Evolutionary conservation across 169 alveolate species (phyloP).

Genomic region (Ichthyophthirius multifiliis): DNA sequence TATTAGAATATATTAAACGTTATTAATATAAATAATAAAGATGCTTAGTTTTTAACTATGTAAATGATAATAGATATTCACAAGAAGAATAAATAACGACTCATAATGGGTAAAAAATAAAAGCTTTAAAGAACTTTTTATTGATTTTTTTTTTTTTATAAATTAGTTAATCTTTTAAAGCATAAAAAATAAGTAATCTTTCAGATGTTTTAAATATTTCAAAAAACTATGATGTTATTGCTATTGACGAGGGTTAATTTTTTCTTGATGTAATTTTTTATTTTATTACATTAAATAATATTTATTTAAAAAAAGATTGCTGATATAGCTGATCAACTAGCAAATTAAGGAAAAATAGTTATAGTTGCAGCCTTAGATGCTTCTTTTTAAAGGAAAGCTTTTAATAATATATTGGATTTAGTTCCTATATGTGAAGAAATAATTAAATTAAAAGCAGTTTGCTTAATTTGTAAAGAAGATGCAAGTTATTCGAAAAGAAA

Average conservation of each 20-base stretch:
- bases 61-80: slow-evolving; percentile 68
- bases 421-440: slow-evolving; percentile 71
- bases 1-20: slow-evolving; percentile 68
- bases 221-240: slow-evolving; percentile 75
- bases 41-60: slow-evolving; percentile 62
- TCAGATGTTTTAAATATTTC: slow-evolving; percentile 36
- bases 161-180: too few species aligned
- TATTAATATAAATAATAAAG: slow-evolving; percentile 56
- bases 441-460: slow-evolving; percentile 63
- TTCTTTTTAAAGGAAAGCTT: slow-evolving; percentile 67
- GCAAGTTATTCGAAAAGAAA: slow-evolving; percentile 69
- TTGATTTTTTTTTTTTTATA: too few species aligned
- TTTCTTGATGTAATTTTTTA: slow-evolving; percentile 60
- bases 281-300: too few species aligned
- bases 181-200: too few species aligned
- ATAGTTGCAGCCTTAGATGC: slow-evolving; percentile 80
- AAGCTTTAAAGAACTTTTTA: too few species aligned
- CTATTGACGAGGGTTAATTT: slow-evolving; percentile 88
- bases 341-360: slow-evolving; percentile 70
- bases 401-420: slow-evolving; percentile 49
- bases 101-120: slow-evolving; percentile 70
- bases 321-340: slow-evolving; percentile 63
- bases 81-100: slow-evolving; percentile 65
- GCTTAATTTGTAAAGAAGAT: slow-evolving; percentile 56
- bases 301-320: slow-evolving; percentile 40